These are phyloP conservation scores for Phalaenopsis equestris DNA, from an alignment of 106 monocot species.

Conservation along the genomic window DNA sequence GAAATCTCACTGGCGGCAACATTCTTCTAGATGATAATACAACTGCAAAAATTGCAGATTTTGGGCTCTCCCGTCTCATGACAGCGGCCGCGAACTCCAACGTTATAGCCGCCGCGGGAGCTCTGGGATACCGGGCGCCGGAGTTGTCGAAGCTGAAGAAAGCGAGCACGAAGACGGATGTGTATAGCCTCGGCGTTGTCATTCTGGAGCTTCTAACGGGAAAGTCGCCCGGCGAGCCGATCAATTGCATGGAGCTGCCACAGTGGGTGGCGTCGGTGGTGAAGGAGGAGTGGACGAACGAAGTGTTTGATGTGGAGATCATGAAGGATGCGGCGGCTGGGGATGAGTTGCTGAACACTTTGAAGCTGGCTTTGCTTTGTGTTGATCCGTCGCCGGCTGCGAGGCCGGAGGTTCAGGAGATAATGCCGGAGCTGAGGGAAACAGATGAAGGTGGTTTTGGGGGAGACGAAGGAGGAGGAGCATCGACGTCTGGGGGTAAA, in stretches of 20 bases:
- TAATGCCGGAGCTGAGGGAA: conserved; percentile 24
- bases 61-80: conserved; percentile 56
- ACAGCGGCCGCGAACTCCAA: conserved; percentile 40
- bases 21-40: conserved; percentile 38
- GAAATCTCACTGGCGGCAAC: conserved; percentile 51
- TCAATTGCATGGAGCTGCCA: conserved; percentile 43
- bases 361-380: conserved; percentile 50
- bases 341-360: conserved; percentile 38
- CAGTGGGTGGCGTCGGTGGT: conserved; percentile 64
- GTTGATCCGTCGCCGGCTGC: conserved; percentile 36
- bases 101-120: conserved; percentile 40
- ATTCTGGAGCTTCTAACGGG: conserved; percentile 61
- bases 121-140: conserved; percentile 55
- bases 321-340: conserved; percentile 39
- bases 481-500: not conserved
- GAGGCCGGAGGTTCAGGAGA: conserved; percentile 40
- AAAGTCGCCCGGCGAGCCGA: conserved; percentile 43
- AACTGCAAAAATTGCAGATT: conserved; percentile 34
- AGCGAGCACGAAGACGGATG: conserved; percentile 56
- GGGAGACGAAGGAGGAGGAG: not conserved
- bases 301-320: conserved; percentile 54
- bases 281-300: conserved; percentile 59
- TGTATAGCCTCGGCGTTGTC: conserved; percentile 59
- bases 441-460: not conserved
- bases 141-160: conserved; percentile 64